Conservation (phyloP, 139 green algal genomes). For the Astrephomene gubernaculifera region DNA sequence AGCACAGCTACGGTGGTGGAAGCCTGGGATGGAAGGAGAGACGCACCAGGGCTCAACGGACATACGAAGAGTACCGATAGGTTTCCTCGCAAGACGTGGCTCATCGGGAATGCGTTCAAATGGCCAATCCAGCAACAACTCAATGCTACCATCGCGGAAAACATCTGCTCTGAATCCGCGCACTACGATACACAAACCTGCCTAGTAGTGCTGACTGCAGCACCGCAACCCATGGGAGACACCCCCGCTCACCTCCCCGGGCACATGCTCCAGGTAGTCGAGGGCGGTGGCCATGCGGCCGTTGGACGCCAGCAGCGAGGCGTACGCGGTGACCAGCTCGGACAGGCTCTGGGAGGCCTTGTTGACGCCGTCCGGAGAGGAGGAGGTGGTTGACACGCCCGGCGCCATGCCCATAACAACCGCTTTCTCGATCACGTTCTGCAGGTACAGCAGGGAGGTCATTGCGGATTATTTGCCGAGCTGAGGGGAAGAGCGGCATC, state of each 20-base stretch:
- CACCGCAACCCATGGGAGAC: too few relatives aligned
- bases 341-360: slow-evolving; percentile 69
- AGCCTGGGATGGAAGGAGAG: slow-evolving; percentile 35
- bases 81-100: too few relatives aligned
- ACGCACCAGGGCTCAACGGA: too few relatives aligned
- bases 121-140: too few relatives aligned
- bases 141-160: too few relatives aligned
- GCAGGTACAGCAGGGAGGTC: slow-evolving; percentile 38
- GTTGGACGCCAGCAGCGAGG: slow-evolving; percentile 80
- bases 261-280: slow-evolving; percentile 69
- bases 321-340: slow-evolving; percentile 87
- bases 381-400: slow-evolving; percentile 50
- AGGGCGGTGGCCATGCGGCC: slow-evolving; percentile 83
- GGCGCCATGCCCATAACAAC: slow-evolving; percentile 89
- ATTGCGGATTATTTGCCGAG: not conserved
- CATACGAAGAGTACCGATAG: too few relatives aligned
- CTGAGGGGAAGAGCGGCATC: too few relatives aligned
- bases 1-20: slow-evolving; percentile 76
- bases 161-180: too few relatives aligned
- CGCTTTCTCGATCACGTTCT: slow-evolving; percentile 95
- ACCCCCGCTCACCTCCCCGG: slow-evolving; percentile 45
- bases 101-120: too few relatives aligned
- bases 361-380: slow-evolving; percentile 58
- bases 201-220: too few relatives aligned
- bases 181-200: too few relatives aligned